Evolutionary conservation across 1,284 basidiomycete genomes (phyloP).

Genomic region (Pseudozyma pruni): DNA sequence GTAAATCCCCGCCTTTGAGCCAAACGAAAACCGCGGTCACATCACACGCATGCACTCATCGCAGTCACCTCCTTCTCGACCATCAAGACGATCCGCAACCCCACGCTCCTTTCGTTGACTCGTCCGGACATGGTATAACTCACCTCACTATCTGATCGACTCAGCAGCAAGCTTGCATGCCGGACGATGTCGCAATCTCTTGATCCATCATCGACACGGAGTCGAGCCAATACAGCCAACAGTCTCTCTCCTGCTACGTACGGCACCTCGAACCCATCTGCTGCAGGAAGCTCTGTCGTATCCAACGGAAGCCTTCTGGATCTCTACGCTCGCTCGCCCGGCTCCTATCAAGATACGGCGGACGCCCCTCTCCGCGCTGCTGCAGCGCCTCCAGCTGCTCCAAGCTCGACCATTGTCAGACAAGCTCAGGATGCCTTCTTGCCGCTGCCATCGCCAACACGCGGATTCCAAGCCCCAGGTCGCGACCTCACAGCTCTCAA

Average conservation of each 20-base stretch:
- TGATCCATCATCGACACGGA: constrained; percentile 10
- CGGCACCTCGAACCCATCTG: constrained; percentile 28
- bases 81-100: too few relatives aligned
- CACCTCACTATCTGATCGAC: not conserved
- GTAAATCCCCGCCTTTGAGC: too few relatives aligned
- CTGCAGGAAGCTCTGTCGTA: constrained; percentile 29
- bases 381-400: not conserved
- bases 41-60: too few relatives aligned
- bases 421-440: constrained; percentile 5
- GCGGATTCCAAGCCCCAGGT: constrained; percentile 22
- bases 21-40: too few relatives aligned
- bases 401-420: not conserved
- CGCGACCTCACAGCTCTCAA: not conserved
- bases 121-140: too few relatives aligned
- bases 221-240: constrained; percentile 33
- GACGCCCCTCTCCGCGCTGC: constrained; percentile 4
- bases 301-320: constrained; percentile 48
- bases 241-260: constrained; percentile 24
- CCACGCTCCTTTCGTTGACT: too few relatives aligned
- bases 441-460: constrained; percentile 9
- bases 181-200: constrained; percentile 19
- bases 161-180: not conserved
- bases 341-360: constrained; percentile 15
- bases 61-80: too few relatives aligned
- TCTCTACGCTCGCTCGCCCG: constrained; percentile 43